Percentiles rank a stretch among this genome's conserved stretches.
Conservation (phyloP, 2,329 filamentous ascomycete species). For the Emergomyces pasteurianus region DNA sequence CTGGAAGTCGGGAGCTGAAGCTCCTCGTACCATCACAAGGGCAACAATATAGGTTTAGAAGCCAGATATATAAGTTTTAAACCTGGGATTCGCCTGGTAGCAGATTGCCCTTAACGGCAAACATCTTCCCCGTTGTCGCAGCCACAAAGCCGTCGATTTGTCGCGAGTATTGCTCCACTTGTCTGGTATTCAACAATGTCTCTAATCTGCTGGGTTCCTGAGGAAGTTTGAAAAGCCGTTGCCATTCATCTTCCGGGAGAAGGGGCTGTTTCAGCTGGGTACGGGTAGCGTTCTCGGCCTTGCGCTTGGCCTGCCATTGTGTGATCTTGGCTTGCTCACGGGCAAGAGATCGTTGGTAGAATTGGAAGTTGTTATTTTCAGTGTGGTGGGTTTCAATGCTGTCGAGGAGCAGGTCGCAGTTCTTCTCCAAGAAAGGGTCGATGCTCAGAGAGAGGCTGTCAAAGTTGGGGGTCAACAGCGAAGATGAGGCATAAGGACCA, state of each 20-base stretch:
- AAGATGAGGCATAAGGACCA: constrained; percentile 45
- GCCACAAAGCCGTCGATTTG: constrained; percentile 96
- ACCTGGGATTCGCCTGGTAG: constrained; percentile 42
- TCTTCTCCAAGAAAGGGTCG: constrained; percentile 97
- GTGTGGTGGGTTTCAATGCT: constrained; percentile 97
- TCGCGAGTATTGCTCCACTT: constrained; percentile 95
- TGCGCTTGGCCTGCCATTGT: constrained; percentile 92
- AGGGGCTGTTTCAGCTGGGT: constrained; percentile 75
- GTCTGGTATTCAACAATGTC: constrained; percentile 85
- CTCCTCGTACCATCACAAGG: neutral
- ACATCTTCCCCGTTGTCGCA: constrained; percentile 91
- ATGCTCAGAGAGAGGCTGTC: constrained; percentile 85
- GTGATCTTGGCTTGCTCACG: constrained; percentile 95
- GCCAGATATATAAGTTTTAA: constrained; percentile 4
- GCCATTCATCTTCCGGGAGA: constrained; percentile 95
- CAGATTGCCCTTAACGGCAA: constrained; percentile 68
- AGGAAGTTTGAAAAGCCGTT: constrained; percentile 93
- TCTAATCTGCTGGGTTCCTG: constrained; percentile 87
- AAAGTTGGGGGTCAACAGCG: constrained; percentile 72
- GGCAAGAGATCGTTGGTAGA: constrained; percentile 85
- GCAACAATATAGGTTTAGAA: constrained; percentile 2
- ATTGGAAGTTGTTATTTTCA: constrained; percentile 98
- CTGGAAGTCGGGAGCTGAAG: neutral
- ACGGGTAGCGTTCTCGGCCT: constrained; percentile 83
- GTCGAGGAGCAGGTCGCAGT: constrained; percentile 88